A percentile compares a stretch with the other conserved stretches of the same genome.
Conservation (phyloP, 2,329 filamentous ascomycete genomes). For the Trichoderma sp. region DNA sequence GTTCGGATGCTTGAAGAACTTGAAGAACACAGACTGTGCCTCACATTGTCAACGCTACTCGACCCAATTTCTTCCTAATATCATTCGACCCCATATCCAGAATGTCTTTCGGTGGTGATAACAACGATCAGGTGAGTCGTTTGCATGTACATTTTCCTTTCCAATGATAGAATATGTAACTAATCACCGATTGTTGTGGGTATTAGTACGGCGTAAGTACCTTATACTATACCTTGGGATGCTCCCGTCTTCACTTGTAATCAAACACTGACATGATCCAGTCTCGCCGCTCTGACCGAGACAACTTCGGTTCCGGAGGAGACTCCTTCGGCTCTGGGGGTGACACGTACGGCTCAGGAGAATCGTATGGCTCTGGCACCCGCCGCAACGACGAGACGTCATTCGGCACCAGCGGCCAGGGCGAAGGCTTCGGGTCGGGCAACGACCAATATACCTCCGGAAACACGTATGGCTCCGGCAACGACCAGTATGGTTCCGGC, state of each 20-base stretch:
- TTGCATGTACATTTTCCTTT: too few relatives aligned
- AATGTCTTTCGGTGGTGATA: conserved; percentile 54
- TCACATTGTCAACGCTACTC: neutral
- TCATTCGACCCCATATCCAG: neutral
- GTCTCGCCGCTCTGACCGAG: conserved; percentile 31
- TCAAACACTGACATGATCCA: conserved; percentile 8
- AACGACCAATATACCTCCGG: conserved; percentile 32
- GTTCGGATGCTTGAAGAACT: neutral
- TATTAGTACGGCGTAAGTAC: conserved; percentile 27
- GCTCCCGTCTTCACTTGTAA: neutral
- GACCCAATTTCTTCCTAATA: too few relatives aligned
- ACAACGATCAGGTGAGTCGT: conserved; percentile 40
- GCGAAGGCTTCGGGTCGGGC: conserved; percentile 11
- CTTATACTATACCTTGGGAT: neutral
- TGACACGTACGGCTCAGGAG: neutral
- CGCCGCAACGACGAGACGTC: conserved; percentile 20
- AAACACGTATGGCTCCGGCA: conserved; percentile 30
- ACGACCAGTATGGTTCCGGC: conserved; percentile 31
- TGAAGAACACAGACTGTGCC: neutral
- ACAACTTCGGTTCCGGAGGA: conserved; percentile 5
- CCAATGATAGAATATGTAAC: neutral
- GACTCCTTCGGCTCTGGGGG: conserved; percentile 33
- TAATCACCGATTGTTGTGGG: neutral
- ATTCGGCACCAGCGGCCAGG: conserved; percentile 15
- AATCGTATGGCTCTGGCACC: conserved; percentile 34